Evolutionary conservation across 192 early-diverging fungal species (phyloP), one percentile per base, ranked within the genome.

Genomic region (Pecoramyces ruminantium): DNA sequence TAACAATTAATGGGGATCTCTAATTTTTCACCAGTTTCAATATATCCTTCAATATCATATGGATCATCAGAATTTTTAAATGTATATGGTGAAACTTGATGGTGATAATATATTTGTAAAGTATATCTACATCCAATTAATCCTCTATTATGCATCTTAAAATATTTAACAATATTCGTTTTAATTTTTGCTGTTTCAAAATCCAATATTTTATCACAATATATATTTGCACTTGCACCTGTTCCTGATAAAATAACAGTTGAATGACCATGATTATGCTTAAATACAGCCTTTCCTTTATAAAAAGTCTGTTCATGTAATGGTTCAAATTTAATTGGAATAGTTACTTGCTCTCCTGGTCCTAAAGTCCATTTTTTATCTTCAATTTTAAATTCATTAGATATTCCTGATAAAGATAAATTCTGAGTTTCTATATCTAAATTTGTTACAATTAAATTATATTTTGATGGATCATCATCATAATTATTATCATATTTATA

Each of bases 321-420:
- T 5, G 90, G 90, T 82, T 89, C 87, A 80, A 92, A 92, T 79
- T 89, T 87, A 0, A 92, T 82, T 30, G 87, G 88, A 77, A 92
- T 87, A 29, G 79, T 29, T 38, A 91, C 51, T 81, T 87, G 85
- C 28, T 88, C 88, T 78, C 88, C 88, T n/a, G 88, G 81, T 78
- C 84, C 83, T 29, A 92, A 78, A 25, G 78, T 30, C 90, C 90
- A 92, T 18, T 84, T 80, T 39, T 88, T 81, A 5, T 86, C 87
- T 18, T 84, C 85, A n/a, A 91, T 82, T 21, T 81, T 83, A 78
- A 91, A 92, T 81, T 88, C 89, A 3, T 84, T 28, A 17, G 82
- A 81, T 34, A 91, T 88, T 39, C 80, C 83, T 38, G 84, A 82
- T 34, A 92, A 81, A 13, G 86, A 82, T 34, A 92, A 29, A 82